These are phyloP conservation scores for Linnemannia exigua DNA, from an alignment of 192 early-diverging fungal species.

Conservation along the genomic window DNA sequence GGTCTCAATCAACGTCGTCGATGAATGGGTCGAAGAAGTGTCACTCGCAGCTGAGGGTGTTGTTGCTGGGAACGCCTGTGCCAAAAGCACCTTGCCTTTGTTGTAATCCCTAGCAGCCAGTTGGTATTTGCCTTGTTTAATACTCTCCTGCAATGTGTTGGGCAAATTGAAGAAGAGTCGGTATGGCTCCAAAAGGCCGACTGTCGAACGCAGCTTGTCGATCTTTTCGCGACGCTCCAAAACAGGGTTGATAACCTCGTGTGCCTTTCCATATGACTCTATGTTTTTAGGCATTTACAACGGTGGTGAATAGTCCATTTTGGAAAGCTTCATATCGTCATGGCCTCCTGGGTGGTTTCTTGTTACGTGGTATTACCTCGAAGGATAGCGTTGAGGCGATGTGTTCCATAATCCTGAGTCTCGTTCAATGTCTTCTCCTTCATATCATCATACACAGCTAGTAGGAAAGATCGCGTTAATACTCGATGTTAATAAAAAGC, in stretches of 20 bases:
- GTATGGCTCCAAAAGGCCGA: constrained; percentile 94
- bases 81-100: constrained; percentile 82
- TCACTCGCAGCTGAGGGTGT: constrained; percentile 17
- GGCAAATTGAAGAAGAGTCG: constrained; percentile 98
- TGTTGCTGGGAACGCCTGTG: constrained; percentile 41
- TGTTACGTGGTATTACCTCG: constrained; percentile 65
- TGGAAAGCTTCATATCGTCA: neutral
- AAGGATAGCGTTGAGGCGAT: constrained; percentile 75
- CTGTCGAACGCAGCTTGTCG: constrained; percentile 91
- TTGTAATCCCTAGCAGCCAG: constrained; percentile 95
- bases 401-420: constrained; percentile 84
- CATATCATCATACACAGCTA: constrained; percentile 91
- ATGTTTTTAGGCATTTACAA: neutral
- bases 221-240: constrained; percentile 87
- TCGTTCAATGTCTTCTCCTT: constrained; percentile 85
- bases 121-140: constrained; percentile 90
- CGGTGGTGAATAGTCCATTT: neutral
- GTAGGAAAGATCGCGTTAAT: neutral
- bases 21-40: constrained; percentile 36
- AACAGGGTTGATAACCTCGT: constrained; percentile 89
- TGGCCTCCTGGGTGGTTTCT: neutral
- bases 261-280: constrained; percentile 78
- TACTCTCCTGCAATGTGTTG: constrained; percentile 84
- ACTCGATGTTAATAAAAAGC: neutral
- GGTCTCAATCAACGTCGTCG: constrained; percentile 54